Conservation (phyloP, 345 rosid genomes). For the thale cress (Arabidopsis thaliana) region DNA sequence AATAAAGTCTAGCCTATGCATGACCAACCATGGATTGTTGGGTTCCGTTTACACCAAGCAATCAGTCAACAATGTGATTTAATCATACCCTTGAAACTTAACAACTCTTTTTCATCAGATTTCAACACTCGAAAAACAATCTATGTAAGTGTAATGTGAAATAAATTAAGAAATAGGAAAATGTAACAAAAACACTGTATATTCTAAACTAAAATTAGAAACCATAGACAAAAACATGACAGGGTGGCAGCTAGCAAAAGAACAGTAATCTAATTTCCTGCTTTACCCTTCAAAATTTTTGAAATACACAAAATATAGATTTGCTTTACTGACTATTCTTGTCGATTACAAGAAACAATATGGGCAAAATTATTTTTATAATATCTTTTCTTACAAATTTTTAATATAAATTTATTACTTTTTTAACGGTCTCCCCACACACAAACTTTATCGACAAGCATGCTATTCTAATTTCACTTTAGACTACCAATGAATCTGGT, state of each 20-base stretch:
- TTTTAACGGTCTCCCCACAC: conserved; percentile 48
- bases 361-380: conserved; percentile 31
- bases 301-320: conserved; percentile 13
- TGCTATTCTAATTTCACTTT: conserved; percentile 58
- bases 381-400: neutral
- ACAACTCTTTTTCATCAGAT: neutral
- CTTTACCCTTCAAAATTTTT: conserved; percentile 31
- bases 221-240: conserved; percentile 41
- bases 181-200: neutral
- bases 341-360: conserved; percentile 38
- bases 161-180: neutral
- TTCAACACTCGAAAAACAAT: neutral
- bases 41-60: conserved; percentile 48
- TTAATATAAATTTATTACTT: conserved; percentile 40
- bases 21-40: conserved; percentile 56
- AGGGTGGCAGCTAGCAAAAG: conserved; percentile 46
- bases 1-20: conserved; percentile 38
- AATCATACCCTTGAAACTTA: neutral
- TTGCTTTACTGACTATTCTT: conserved; percentile 39
- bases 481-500: conserved; percentile 49
- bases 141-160: neutral
- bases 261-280: conserved; percentile 35
- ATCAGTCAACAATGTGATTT: neutral
- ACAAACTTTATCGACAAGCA: conserved; percentile 58
- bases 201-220: conserved; percentile 7